Evolutionary conservation across 2,329 filamentous ascomycete species (phyloP).

Genomic region (Aphanocladium album): DNA sequence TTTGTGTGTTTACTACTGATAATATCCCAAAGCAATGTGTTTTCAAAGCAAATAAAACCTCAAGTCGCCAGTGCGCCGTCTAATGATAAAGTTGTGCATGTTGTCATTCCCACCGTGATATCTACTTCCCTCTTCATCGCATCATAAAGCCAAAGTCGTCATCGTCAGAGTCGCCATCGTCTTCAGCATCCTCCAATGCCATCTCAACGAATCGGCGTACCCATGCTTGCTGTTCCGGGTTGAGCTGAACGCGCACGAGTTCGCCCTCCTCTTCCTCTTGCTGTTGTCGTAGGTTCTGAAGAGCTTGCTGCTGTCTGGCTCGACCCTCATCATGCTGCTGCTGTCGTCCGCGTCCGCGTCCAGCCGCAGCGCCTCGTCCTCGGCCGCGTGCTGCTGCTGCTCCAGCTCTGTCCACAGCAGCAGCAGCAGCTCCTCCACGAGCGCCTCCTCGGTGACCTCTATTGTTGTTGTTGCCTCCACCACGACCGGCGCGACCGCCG

Average conservation of each 20-base stretch:
- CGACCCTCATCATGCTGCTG: background rate
- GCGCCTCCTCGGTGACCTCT: slow-evolving; percentile 15
- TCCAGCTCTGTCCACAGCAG: background rate
- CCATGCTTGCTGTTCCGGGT: slow-evolving; percentile 47
- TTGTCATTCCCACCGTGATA: background rate
- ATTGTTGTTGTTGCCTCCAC: slow-evolving; percentile 3
- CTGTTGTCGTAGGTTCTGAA: slow-evolving; percentile 13
- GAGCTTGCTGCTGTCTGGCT: slow-evolving; percentile 16
- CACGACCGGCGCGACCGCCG: slow-evolving; percentile 22
- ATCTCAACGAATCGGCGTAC: slow-evolving; percentile 50
- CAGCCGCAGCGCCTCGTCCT: background rate
- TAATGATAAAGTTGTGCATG: background rate
- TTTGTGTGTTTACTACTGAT: background rate
- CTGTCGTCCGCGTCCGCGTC: background rate
- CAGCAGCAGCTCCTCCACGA: slow-evolving; percentile 8
- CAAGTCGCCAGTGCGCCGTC: background rate
- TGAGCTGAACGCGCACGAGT: slow-evolving; percentile 28
- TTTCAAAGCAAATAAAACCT: background rate
- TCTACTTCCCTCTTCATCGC: slow-evolving; percentile 7
- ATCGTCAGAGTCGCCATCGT: slow-evolving; percentile 38
- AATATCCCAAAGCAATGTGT: background rate
- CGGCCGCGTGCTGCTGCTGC: background rate
- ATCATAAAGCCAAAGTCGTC: slow-evolving; percentile 22
- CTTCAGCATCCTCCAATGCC: slow-evolving; percentile 49
- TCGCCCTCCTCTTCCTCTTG: background rate